Evolutionary conservation across 2,329 filamentous ascomycete genomes (phyloP).

Genomic region (Colletotrichum simmondsii): DNA sequence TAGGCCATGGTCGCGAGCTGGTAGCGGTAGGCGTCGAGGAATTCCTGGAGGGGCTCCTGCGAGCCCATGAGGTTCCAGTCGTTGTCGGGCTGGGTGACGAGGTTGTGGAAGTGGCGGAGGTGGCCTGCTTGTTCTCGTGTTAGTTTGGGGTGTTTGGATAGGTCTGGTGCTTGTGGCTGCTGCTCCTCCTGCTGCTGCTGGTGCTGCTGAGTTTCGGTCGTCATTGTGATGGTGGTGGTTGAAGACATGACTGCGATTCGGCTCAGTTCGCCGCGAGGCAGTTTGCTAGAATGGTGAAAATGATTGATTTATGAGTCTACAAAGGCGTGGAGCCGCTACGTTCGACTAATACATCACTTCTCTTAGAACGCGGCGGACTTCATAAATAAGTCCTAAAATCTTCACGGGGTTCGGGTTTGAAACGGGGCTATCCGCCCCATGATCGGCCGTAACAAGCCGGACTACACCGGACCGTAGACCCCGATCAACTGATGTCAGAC

Average conservation of each 20-base stretch:
- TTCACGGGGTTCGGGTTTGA: not conserved
- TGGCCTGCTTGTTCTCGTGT: conserved; percentile 44
- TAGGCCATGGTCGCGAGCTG: conserved; percentile 54
- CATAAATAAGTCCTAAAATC: not conserved
- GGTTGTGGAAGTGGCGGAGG: conserved; percentile 49
- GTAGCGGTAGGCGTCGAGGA: conserved; percentile 48
- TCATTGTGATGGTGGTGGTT: not conserved
- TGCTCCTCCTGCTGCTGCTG: too few relatives aligned
- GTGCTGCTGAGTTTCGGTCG: not conserved
- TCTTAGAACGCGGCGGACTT: not conserved
- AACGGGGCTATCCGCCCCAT: not conserved
- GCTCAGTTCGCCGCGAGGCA: too few relatives aligned
- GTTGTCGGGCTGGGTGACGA: conserved; percentile 41
- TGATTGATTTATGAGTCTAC: not conserved
- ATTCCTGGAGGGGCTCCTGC: conserved; percentile 51
- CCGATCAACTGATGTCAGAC: not conserved
- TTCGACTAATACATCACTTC: not conserved
- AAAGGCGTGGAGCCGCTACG: conserved; percentile 34
- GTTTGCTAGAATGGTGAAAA: not conserved
- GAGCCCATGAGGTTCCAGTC: conserved; percentile 46
- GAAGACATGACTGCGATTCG: not conserved
- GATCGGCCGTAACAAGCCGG: not conserved
- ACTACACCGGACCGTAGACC: not conserved
- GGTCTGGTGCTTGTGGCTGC: not conserved
- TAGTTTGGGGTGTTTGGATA: conserved; percentile 33